Conservation (phyloP, 2,329 filamentous ascomycete genomes). For the Pseudogymnoascus sp. region DNA sequence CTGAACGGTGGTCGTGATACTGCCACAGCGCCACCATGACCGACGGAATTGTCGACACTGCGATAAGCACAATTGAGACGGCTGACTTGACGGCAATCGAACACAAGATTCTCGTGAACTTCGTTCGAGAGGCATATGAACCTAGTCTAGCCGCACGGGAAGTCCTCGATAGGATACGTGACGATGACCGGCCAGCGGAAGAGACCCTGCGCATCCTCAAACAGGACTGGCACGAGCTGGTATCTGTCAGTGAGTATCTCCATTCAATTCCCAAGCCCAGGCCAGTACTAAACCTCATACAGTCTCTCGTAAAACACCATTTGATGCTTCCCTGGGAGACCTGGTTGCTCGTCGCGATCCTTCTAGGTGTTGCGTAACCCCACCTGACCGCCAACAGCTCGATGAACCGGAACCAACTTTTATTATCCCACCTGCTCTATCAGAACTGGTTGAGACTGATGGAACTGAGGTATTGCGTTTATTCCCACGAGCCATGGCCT, state of each 20-base stretch:
- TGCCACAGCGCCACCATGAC: background rate
- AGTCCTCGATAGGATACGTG: background rate
- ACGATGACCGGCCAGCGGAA: background rate
- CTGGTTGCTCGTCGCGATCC: background rate
- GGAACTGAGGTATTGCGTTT: background rate
- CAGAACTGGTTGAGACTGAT: background rate
- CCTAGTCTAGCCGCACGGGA: background rate
- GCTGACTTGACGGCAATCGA: background rate
- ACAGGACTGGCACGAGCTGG: background rate
- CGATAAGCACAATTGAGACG: background rate
- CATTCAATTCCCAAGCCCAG: background rate
- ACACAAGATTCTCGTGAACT: background rate
- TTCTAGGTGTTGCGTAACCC: background rate
- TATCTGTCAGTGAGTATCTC: background rate
- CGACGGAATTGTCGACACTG: background rate
- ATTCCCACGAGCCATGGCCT: background rate
- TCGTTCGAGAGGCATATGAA: background rate
- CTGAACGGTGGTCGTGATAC: background rate
- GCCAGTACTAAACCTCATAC: background rate
- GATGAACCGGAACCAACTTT: background rate
- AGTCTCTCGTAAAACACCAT: background rate
- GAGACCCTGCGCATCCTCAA: background rate
- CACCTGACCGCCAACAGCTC: background rate
- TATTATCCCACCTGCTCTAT: background rate
- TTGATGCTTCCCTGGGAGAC: background rate